Evolutionary conservation across 179 eudicot species (phyloP), one percentile per base, ranked within the genome.

Genomic region (Silene noctiflora): DNA sequence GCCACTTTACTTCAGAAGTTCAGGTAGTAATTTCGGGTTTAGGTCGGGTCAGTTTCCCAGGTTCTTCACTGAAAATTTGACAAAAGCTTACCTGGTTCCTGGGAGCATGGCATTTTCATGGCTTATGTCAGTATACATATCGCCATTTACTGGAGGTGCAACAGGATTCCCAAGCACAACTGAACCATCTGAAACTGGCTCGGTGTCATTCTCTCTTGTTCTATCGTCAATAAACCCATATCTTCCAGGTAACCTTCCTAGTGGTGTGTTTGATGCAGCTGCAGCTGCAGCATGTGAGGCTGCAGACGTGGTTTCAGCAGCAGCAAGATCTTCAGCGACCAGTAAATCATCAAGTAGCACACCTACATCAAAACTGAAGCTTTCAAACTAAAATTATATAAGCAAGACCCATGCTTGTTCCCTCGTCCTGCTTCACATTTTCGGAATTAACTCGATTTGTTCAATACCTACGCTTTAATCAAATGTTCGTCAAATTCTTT

Each of bases 261-360:
- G 87, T 67, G 86, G 92, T 77, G 84, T 73, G 83, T 89, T 88
- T 65, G 97, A 86, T 59, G 99, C 87, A 76, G 93, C 97, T 67
- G 94, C 91, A 31, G 98, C 98, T 2, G 98, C 99, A 29, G 99
- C 99, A 87, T 91, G 97, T 75, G 97, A 93, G 44, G 98, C 98
- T 64, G 98, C 99, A 81, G 78, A 77, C 31, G 99, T 96, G 56
- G 97, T 93, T 81, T 96, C 99, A 65, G 99, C 97, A 78, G 98
- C 99, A 80, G 99, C 96, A 70, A 96, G 88, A 86, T 96, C 99
- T 85, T 96, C 97, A 71, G 97, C 97, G 33, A 91, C 94, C 72
- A 96, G 91, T 71, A 96, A 86, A 80, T 93, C 97, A 84, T 93
- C 99, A 71, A 96, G 90, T 71, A 96, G 85, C 76, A 94, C 96